These are phyloP conservation scores for Ophiostoma quercus DNA, from an alignment of 2,329 filamentous ascomycete species.

Conservation along the genomic window DNA sequence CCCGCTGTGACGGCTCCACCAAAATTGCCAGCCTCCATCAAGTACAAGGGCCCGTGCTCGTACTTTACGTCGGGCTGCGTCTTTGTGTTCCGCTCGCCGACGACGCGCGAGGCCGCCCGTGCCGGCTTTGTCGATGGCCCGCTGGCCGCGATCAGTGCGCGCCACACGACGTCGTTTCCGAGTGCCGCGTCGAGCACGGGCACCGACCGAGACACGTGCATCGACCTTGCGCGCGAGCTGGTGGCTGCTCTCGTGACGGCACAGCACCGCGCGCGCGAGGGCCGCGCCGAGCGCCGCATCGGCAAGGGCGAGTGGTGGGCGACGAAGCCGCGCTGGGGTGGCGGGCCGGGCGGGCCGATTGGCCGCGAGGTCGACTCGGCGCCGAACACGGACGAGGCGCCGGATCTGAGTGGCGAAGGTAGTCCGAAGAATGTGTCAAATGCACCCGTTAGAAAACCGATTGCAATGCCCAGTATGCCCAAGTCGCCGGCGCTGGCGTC, in stretches of 20 bases:
- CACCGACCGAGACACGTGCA: slow-evolving; percentile 46
- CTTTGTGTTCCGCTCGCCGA: slow-evolving; percentile 57
- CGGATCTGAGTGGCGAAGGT: slow-evolving; percentile 36
- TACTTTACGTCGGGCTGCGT: slow-evolving; percentile 56
- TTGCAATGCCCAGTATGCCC: not conserved
- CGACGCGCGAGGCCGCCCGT: slow-evolving; percentile 55
- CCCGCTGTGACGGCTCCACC: not conserved
- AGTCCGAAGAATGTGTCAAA: too few relatives aligned
- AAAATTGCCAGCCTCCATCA: not conserved
- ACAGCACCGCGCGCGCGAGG: slow-evolving; percentile 57
- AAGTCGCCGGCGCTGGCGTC: not conserved
- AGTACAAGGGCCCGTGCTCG: slow-evolving; percentile 36
- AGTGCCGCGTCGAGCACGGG: not conserved
- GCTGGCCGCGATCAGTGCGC: slow-evolving; percentile 54
- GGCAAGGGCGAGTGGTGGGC: slow-evolving; percentile 60
- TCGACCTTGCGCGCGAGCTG: slow-evolving; percentile 58
- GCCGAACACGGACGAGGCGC: slow-evolving; percentile 36
- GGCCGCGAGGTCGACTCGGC: slow-evolving; percentile 51
- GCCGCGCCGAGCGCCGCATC: slow-evolving; percentile 50
- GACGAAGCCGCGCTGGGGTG: slow-evolving; percentile 56
- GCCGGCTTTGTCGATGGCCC: slow-evolving; percentile 58
- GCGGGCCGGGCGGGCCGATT: slow-evolving; percentile 57
- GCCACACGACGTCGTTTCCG: slow-evolving; percentile 50
- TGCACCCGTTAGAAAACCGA: too few relatives aligned
- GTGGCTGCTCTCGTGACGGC: slow-evolving; percentile 57